phyloP scores from a whole-genome alignment of 2,329 filamentous ascomycete species.

The Claviceps purpurea region DNA sequence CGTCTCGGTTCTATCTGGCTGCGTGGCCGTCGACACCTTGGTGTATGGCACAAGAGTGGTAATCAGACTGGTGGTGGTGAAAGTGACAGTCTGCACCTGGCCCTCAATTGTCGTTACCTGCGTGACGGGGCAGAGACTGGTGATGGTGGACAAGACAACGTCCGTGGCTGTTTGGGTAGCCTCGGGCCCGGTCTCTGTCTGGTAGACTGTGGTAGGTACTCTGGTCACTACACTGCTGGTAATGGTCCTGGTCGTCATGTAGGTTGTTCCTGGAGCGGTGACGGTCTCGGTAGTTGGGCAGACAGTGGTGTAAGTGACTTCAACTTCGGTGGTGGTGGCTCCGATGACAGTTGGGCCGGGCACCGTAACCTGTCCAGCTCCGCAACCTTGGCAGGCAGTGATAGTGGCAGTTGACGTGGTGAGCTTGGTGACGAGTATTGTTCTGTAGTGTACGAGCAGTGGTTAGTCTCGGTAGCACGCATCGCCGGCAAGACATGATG shows the following conservation, averaged over 20 bases:
- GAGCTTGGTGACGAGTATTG: slow-evolving; percentile 27
- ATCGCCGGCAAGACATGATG: neutral
- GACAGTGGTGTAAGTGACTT: slow-evolving; percentile 26
- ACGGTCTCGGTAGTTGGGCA: slow-evolving; percentile 23
- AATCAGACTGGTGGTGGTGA: slow-evolving; percentile 12
- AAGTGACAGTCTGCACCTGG: slow-evolving; percentile 8
- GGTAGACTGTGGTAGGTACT: slow-evolving; percentile 16
- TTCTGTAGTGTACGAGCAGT: slow-evolving; percentile 13
- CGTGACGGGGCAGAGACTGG: slow-evolving; percentile 28
- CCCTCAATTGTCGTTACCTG: slow-evolving; percentile 9
- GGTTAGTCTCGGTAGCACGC: neutral
- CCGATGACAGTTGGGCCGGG: slow-evolving; percentile 20
- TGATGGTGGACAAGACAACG: slow-evolving; percentile 25
- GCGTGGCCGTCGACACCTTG: slow-evolving; percentile 18
- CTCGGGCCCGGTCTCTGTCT: slow-evolving; percentile 16
- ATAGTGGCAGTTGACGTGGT: slow-evolving; percentile 31
- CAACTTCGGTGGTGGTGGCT: slow-evolving; percentile 19
- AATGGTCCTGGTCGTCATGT: slow-evolving; percentile 13
- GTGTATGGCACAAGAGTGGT: slow-evolving; percentile 15
- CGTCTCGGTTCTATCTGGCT: slow-evolving; percentile 18
- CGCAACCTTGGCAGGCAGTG: slow-evolving; percentile 25
- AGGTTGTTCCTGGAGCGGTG: slow-evolving; percentile 21
- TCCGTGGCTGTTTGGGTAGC: slow-evolving; percentile 18
- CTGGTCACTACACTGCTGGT: slow-evolving; percentile 16
- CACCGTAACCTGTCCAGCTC: slow-evolving; percentile 19